Evolutionary conservation across 2,329 filamentous ascomycete species (phyloP), one percentile per base, ranked within the genome.

Genomic region (Fusarium tanahbumbuense): DNA sequence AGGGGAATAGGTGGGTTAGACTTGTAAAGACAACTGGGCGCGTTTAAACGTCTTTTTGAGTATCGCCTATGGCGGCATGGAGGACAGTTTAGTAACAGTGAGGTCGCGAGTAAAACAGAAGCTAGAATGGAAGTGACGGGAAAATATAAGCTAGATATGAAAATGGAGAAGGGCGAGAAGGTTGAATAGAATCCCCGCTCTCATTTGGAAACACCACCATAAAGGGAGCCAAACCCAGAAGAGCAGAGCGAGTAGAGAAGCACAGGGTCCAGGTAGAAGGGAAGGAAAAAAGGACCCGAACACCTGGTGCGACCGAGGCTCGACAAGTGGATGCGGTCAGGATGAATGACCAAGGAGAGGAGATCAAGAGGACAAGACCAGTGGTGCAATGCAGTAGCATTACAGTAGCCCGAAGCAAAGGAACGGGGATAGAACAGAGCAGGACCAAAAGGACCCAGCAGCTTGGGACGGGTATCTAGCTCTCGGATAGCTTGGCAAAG

Each of bases 391-490:
- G 34, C 18, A 37, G 34, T 37, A 37, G 34, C 34, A 37, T 11
- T 37, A 37, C 34, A 37, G 34, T n/a, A 53, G 49, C 49, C 54
- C 45, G n/a, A 52, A 50, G 45, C 54, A 56, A 56, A 56, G 45
- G 11, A 16, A 55, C 41, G 47, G 57, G 32, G 52, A 49, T 45
- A 28, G 32, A 47, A 27, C 42, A 46, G 41, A 20, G 16, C 44
- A 59, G 44, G 22, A 50, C 37, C 56, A 63, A 65, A 61, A 8
- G 67, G 73, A 74, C 73, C 73, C 73, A 75, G 70, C 70, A 75
- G 73, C 70, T 64, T 75, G 73, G 73, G 72, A 75, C 73, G 72
- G 73, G 72, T 75, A 75, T 74, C 73, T 75, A 71, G 64, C 68
- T 75, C 73, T 75, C 64, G 71, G 61, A 61, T 67, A 64, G 61